Percentiles rank a stretch among this genome's conserved stretches.
phyloP scores from a whole-genome alignment of 768 basidiomycete species.

The Mycena rebaudengoi region DNA sequence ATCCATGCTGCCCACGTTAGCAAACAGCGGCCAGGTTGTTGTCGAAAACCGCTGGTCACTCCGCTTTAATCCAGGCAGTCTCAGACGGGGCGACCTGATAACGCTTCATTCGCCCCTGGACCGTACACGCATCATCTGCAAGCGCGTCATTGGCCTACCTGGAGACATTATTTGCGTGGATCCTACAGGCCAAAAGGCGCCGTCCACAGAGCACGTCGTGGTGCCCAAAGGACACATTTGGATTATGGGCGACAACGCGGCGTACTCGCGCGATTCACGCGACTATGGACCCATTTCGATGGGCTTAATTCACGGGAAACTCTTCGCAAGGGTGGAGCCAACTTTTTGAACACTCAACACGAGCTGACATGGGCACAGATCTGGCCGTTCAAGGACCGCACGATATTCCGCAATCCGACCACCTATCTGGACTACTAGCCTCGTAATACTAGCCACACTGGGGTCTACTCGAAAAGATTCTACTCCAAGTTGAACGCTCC shows the following conservation, averaged over 20 bases:
- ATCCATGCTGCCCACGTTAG: slow-evolving; percentile 85
- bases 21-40: slow-evolving; percentile 63
- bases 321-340: slow-evolving; percentile 67
- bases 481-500: neutral
- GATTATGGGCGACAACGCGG: slow-evolving; percentile 90
- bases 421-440: slow-evolving; percentile 45
- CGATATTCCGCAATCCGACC: slow-evolving; percentile 52
- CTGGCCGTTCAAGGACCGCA: slow-evolving; percentile 50
- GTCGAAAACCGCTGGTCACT: slow-evolving; percentile 69
- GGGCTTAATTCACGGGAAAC: slow-evolving; percentile 73
- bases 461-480: neutral
- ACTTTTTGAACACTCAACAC: neutral
- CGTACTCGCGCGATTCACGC: slow-evolving; percentile 86
- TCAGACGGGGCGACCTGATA: slow-evolving; percentile 82
- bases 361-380: slow-evolving; percentile 41
- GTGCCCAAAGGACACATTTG: slow-evolving; percentile 90
- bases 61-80: slow-evolving; percentile 54
- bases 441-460: too few relatives aligned
- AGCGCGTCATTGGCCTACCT: slow-evolving; percentile 89
- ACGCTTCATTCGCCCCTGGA: slow-evolving; percentile 75
- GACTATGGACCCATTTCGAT: slow-evolving; percentile 93
- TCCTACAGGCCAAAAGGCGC: slow-evolving; percentile 72
- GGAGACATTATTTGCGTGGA: slow-evolving; percentile 92
- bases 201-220: slow-evolving; percentile 75
- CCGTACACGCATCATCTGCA: slow-evolving; percentile 77